Base-by-base conservation (phyloP, 208 protist species). In the Histomonas meleagridis region DNA sequence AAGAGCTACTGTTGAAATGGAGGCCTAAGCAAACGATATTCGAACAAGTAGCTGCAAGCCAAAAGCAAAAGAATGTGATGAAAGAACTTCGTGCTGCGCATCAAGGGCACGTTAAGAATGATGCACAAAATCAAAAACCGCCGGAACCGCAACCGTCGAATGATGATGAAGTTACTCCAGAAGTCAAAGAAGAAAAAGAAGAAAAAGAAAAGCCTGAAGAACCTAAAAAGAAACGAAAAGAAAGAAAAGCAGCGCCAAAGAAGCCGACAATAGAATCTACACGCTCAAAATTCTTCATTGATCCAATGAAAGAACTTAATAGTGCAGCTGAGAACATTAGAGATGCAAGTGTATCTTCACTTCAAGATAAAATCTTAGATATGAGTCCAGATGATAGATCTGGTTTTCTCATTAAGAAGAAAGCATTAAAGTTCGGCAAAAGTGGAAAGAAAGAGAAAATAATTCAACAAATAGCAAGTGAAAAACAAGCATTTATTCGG, bases 11-110 rank as follows among this genome's bases (percentile, higher is more conserved):
- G 3, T 23, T 32, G 12, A 43, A 32, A 12, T 81, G 70, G 70
- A 81, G 70, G 28, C 70, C 70, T 51, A 81, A 51, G n/a, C 40
- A 18, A 51, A 81, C 70, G 21, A 81, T 81, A 32, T 81, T 81
- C 43, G 70, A 81, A 51, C 35, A 51, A 28, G 43, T 16, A 21
- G 40, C 70, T 51, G 0, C 9, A 51, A 51, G 3, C 1, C 32
- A 51, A n/a, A 81, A 81, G 51, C 70, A 81, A 51, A 5, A n/a
- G 0, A 43, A 81, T 32, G 28, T 81, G 12, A 81, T 81, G 70
- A 32, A 81, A 43, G 43, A 14, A 5, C n/a, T 81, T 16, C 9
- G n/a, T 4, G 0, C 0, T n/a, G 35, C 70, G n/a, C 26, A 32
- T 46, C 14, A 81, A 9, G 35, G 35, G 23, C 40, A 51, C 43